Evolutionary conservation across 768 basidiomycete genomes (phyloP).

Genomic region (Pisolithus orientalis): DNA sequence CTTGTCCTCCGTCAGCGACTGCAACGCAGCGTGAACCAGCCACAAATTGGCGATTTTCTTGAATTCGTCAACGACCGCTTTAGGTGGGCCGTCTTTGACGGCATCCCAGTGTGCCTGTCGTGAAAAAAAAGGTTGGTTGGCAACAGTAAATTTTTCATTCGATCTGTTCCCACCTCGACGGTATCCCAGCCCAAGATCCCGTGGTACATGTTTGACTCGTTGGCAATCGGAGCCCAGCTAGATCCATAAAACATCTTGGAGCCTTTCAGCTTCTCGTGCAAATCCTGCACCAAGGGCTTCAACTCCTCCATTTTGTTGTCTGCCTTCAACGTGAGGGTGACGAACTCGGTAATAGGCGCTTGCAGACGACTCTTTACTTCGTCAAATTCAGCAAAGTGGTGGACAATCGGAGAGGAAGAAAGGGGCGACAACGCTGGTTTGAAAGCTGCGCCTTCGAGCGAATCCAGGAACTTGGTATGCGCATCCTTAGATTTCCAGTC

Average conservation of each 20-base stretch:
- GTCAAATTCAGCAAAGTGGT: conserved; percentile 17
- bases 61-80: conserved; percentile 21
- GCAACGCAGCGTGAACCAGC: conserved; percentile 26
- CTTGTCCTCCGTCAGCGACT: conserved; percentile 3
- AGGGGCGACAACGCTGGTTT: not conserved
- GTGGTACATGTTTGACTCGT: conserved; percentile 14
- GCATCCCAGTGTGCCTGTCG: conserved; percentile 31
- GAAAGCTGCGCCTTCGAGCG: conserved; percentile 6
- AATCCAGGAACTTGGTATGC: conserved; percentile 6
- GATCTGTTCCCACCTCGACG: conserved; percentile 20
- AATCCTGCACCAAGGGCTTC: conserved; percentile 15
- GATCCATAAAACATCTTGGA: conserved; percentile 22
- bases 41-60: conserved; percentile 23
- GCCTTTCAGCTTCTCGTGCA: conserved; percentile 15
- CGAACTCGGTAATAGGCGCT: conserved; percentile 28
- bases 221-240: conserved; percentile 21
- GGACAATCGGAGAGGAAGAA: conserved; percentile 14
- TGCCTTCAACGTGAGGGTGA: conserved; percentile 26
- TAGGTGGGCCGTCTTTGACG: conserved; percentile 22
- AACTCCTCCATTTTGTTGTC: conserved; percentile 14
- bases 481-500: conserved; percentile 22
- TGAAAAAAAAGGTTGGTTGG: not conserved
- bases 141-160: not conserved
- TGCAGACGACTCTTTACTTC: conserved; percentile 11
- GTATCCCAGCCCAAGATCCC: conserved; percentile 34